A percentile compares a stretch with the other conserved stretches of the same genome.
Evolutionary conservation across 148 eudicot genomes (phyloP).

Genomic region (Silene latifolia): DNA sequence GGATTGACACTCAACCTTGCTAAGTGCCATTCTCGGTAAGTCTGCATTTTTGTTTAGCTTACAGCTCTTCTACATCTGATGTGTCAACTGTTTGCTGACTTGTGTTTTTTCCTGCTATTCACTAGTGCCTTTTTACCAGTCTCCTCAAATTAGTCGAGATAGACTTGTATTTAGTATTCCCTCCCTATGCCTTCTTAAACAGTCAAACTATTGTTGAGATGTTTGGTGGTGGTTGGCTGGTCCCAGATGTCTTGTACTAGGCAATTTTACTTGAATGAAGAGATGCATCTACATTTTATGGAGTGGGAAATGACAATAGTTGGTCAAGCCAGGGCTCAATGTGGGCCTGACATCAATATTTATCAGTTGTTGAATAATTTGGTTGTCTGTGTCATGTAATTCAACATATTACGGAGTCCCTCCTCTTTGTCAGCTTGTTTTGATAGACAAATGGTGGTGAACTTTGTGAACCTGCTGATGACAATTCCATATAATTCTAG

Average conservation of each 20-base stretch:
- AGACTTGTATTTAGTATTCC: neutral
- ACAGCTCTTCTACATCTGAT: neutral
- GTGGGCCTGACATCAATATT: neutral
- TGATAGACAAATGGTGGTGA: neutral
- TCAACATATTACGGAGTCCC: neutral
- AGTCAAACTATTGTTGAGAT: neutral
- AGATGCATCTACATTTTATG: neutral
- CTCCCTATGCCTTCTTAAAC: neutral
- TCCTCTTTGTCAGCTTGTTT: neutral
- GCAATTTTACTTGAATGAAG: neutral
- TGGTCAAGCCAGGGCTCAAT: neutral
- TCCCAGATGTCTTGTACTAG: neutral
- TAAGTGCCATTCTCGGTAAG: constrained; percentile 76
- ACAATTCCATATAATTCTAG: neutral
- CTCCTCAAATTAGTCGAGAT: neutral
- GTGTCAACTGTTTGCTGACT: neutral
- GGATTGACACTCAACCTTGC: constrained; percentile 87
- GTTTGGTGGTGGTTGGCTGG: neutral
- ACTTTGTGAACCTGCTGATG: neutral
- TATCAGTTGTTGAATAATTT: neutral
- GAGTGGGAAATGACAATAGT: neutral
- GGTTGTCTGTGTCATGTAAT: neutral
- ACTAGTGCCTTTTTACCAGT: neutral
- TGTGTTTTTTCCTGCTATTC: neutral
- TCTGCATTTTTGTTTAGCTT: neutral